Evolutionary conservation across 257 asterid genomes (phyloP), one percentile per base, ranked within the genome.

Genomic region (Petunia axillaris): DNA sequence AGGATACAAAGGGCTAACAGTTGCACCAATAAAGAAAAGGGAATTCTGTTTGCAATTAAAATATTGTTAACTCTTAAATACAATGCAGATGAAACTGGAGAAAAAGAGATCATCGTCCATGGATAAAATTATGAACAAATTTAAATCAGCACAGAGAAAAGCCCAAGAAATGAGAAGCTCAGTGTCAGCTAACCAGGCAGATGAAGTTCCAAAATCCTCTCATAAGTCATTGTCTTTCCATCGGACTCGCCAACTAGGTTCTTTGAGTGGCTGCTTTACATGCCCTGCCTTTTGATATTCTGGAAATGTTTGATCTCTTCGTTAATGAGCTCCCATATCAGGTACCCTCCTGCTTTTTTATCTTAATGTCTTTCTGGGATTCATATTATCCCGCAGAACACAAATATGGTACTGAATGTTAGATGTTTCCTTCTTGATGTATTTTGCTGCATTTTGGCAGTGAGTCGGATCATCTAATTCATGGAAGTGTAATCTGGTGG

Each of bases 121-220:
- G 94, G 94, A 93, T 82, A 91, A 87, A 81, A 90, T 93, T 70
- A 70, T 85, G 85, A 90, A 88, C 84, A 89, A 87, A 87, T 87
- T 93, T 59, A 85, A 85, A 84, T 81, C 77, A 14, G 91, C 92
- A 0, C 89, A 89, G 87, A 77, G 67, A 75, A 94, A 87, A 85
- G 96, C 96, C 0, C 87, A 87, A 85, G 87, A 81, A 35, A 89
- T 88, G 96, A 91, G 97, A 81, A 86, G 85, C 83, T 84, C 86
- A 2, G 37, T 82, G 7, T 44, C 83, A 1, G 88, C 84, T 44
- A 78, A 50, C 50, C 86, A 80, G 77, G 85, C 67, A 8, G 81
- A 62, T 46, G 82, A 37, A 54, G 77, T 89, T 71, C 74, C 85
- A 5, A 58, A 62, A 73, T 16, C 77, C 55, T 60, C 85, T 50